phyloP scores from a whole-genome alignment of 2,329 filamentous ascomycete species.

The Cryphonectria naterciae region DNA sequence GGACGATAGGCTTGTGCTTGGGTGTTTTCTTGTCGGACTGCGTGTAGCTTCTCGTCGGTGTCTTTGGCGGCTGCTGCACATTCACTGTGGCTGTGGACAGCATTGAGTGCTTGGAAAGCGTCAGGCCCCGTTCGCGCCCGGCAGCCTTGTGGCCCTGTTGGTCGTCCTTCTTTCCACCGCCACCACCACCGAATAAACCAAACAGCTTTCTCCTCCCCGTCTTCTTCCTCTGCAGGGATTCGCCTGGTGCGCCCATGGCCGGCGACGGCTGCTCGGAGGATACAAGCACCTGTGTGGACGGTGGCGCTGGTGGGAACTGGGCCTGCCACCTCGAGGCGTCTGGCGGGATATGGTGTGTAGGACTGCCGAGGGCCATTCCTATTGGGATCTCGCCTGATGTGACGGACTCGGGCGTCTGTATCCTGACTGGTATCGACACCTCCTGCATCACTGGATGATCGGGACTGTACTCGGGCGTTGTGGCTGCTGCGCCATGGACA shows the following conservation, averaged over 20 bases:
- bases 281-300: slow-evolving; percentile 25
- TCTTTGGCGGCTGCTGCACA: slow-evolving; percentile 24
- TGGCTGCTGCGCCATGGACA: slow-evolving; percentile 45
- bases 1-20: slow-evolving; percentile 50
- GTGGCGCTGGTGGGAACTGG: slow-evolving; percentile 30
- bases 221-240: slow-evolving; percentile 49
- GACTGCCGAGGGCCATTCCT: slow-evolving; percentile 76
- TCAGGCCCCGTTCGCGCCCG: not conserved
- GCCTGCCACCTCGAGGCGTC: slow-evolving; percentile 37
- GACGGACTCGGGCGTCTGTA: slow-evolving; percentile 49
- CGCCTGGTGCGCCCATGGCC: slow-evolving; percentile 8
- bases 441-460: slow-evolving; percentile 38
- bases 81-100: slow-evolving; percentile 21
- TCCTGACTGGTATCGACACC: slow-evolving; percentile 42
- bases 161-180: slow-evolving; percentile 40
- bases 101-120: not conserved
- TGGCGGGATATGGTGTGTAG: slow-evolving; percentile 48
- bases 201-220: slow-evolving; percentile 64
- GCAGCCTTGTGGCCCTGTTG: slow-evolving; percentile 33
- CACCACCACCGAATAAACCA: slow-evolving; percentile 48
- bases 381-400: slow-evolving; percentile 57
- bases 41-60: slow-evolving; percentile 44
- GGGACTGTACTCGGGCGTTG: slow-evolving; percentile 49
- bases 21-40: slow-evolving; percentile 36
- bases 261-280: slow-evolving; percentile 23